Conservation (phyloP, 139 green algal genomes). For the Coccomyxa sp. region DNA sequence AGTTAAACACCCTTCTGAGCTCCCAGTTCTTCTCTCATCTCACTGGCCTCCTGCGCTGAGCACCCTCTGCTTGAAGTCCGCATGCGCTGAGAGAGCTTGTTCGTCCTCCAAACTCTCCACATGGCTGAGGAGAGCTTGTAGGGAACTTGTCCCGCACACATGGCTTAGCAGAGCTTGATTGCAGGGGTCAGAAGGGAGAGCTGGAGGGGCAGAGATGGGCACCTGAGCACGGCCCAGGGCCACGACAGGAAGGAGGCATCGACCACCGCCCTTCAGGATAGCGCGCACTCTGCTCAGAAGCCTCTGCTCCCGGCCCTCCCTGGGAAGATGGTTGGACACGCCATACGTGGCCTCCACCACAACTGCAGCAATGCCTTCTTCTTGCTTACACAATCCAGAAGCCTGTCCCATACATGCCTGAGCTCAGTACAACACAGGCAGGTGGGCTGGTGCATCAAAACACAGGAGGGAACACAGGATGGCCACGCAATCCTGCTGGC, state of each 20-base stretch:
- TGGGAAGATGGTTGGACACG: constrained; percentile 78
- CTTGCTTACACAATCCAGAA: too few species aligned
- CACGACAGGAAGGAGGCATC: constrained; percentile 93
- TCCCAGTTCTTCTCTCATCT: constrained; percentile 96
- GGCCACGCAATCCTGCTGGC: too few species aligned
- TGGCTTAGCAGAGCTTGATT: not conserved
- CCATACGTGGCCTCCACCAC: constrained; percentile 96
- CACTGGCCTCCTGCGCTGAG: too few species aligned
- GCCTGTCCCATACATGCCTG: too few species aligned
- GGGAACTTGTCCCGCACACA: not conserved
- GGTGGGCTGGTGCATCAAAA: too few species aligned
- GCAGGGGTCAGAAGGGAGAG: not conserved
- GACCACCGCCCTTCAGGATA: constrained; percentile 73
- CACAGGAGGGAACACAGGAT: too few species aligned
- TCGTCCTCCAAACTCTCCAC: not conserved
- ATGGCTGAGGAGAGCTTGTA: not conserved
- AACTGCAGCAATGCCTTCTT: too few species aligned
- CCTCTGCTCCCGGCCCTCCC: constrained; percentile 77
- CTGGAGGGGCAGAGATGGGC: not conserved
- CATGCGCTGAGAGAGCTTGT: too few species aligned
- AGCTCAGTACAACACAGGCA: too few species aligned
- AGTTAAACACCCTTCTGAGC: constrained; percentile 65
- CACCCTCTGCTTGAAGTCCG: not conserved
- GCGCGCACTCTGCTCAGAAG: constrained; percentile 70
- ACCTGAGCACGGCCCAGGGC: constrained; percentile 91